Percentiles rank a stretch among this genome's conserved stretches.
These are phyloP conservation scores for Rhytidiadelphus loreus DNA, from an alignment of 225 moss, liverwort and hornwort species.

Conservation along the genomic window DNA sequence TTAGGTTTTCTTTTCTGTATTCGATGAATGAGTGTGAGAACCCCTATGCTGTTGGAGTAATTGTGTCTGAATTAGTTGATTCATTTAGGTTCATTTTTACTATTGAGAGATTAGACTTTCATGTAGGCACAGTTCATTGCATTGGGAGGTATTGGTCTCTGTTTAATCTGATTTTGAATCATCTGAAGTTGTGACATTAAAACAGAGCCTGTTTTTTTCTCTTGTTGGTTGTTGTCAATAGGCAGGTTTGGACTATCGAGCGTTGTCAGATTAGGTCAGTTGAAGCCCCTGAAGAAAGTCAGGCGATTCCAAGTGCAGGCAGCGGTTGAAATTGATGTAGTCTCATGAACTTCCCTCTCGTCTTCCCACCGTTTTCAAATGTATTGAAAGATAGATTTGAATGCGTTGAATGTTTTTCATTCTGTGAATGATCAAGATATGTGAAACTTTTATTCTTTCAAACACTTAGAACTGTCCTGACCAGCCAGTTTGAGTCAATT, in stretches of 20 bases:
- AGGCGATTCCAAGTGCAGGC: slow-evolving; percentile 24
- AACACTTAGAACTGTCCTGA: background rate
- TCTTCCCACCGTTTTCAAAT: background rate
- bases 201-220: background rate
- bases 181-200: background rate
- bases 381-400: background rate
- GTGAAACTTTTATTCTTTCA: background rate
- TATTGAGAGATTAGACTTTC: background rate
- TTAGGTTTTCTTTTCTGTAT: background rate
- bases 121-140: background rate
- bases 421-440: background rate
- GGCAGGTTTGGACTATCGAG: slow-evolving; percentile 4
- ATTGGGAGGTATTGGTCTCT: background rate
- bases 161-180: background rate
- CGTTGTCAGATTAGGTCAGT: slow-evolving; percentile 5
- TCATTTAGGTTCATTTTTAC: background rate
- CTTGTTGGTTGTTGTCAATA: background rate
- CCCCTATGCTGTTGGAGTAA: background rate
- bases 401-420: background rate
- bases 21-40: background rate
- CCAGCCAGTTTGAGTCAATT: background rate
- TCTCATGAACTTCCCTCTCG: background rate
- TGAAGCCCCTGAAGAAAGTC: slow-evolving; percentile 22
- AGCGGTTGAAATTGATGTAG: slow-evolving; percentile 29
- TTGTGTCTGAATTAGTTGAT: background rate